A percentile compares a stretch with the other conserved stretches of the same genome.
These are phyloP conservation scores for Globisporangium mamillatum DNA, from an alignment of 352 stramenopile species.

Conservation along the genomic window DNA sequence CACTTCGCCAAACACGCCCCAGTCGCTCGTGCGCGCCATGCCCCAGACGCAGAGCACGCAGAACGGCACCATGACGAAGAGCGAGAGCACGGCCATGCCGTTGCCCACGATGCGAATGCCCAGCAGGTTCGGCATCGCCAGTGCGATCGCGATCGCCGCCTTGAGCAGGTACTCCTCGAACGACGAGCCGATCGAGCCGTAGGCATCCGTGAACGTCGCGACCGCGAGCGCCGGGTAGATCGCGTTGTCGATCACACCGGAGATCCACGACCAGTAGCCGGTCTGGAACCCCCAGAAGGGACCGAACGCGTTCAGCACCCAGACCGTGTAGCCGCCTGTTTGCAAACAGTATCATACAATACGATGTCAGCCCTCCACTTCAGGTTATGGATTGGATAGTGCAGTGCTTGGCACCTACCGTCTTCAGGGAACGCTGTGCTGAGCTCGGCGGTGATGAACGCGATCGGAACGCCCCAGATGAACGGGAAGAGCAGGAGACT, in stretches of 20 bases:
- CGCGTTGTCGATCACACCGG: constrained; percentile 90
- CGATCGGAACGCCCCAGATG: constrained; percentile 89
- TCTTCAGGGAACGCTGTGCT: constrained; percentile 86
- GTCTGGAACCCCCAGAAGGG: constrained; percentile 84
- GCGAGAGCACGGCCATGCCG: constrained; percentile 64
- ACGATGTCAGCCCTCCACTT: background rate
- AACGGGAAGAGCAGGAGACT: constrained; percentile 87
- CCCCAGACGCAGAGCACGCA: constrained; percentile 57
- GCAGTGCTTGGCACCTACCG: constrained; percentile 20
- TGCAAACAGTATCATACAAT: background rate
- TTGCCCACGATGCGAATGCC: constrained; percentile 84
- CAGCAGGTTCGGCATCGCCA: constrained; percentile 43
- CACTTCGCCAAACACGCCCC: constrained; percentile 34
- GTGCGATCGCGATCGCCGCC: constrained; percentile 33
- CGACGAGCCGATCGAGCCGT: constrained; percentile 26
- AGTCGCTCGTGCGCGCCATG: constrained; percentile 25
- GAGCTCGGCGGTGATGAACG: constrained; percentile 91
- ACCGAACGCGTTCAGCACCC: constrained; percentile 90
- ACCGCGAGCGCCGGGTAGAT: constrained; percentile 88
- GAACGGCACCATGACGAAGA: constrained; percentile 91
- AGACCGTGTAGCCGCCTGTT: constrained; percentile 78
- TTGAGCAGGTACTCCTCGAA: constrained; percentile 43
- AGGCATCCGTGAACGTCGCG: constrained; percentile 38
- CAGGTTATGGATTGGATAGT: background rate
- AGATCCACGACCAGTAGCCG: constrained; percentile 84